Base-by-base conservation (phyloP, 2,329 filamentous ascomycete genomes). In the Shiraia sp. region DNA sequence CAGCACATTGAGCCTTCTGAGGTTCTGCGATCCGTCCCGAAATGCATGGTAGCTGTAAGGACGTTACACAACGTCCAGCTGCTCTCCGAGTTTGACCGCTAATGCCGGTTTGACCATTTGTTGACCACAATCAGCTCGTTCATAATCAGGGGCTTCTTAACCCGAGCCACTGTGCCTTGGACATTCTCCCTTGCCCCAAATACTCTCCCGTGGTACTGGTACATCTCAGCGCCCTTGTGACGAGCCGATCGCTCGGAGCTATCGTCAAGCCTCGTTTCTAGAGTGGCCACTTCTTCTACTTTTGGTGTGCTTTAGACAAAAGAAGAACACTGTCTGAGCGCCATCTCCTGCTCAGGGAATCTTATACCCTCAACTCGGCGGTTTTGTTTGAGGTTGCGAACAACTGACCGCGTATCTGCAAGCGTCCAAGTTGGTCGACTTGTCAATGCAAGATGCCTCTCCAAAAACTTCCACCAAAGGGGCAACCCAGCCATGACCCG, bases 61-160 rank as follows among this genome's bases (percentile, higher is more conserved):
- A 45, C 41, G 53, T 57, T 39, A 33, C 45, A 57, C 55, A 37
- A 39, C 42, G 34, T 53, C 40, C 51, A 55, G 49, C 45, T 57
- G 34, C 15, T 34, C 45, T 40, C 50, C 50, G 50, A 51, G 15
- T 36, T 28, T 30, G 35, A 39, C 40, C 41, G 35, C 43, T 42
- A 44, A 42, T 22, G 30, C 36, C 27, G 15, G 31, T 36, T 45
- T 45, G 36, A 45, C 35, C 49, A 39, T 47, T 32, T 37, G 28
- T 31, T 32, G 32, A 40, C 10, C 41, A 25, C 34, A 14, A 23
- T 41, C 23, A 51, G 45, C 44, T 45, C 43, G 44, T 54, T 58
- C 51, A 55, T 46, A 53, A 43, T 47, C 37, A 49, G 43, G 25
- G 40, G 36, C 32, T 38, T 37, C 32, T 32, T 32, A 40, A 42